Conservation (phyloP, 106 monocot species). For the Dendrobium officinale region DNA sequence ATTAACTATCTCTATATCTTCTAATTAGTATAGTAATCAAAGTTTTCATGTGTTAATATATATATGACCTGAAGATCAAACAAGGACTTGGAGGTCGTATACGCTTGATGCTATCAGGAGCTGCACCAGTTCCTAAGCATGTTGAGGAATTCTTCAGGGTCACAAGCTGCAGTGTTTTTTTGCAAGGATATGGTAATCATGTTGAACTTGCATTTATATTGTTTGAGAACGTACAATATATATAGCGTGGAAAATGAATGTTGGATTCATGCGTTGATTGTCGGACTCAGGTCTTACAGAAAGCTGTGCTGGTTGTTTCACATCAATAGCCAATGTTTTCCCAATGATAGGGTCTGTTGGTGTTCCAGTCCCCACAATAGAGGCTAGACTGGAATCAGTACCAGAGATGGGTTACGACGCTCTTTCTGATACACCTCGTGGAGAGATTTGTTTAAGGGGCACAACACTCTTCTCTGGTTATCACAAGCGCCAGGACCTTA, state of each 20-base stretch:
- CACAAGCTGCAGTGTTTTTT: constrained; percentile 55
- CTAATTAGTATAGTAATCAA: background rate
- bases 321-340: constrained; percentile 77
- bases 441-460: constrained; percentile 93
- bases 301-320: constrained; percentile 85
- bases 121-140: constrained; percentile 77
- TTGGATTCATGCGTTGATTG: background rate
- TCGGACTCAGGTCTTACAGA: constrained; percentile 69
- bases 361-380: constrained; percentile 67
- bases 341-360: constrained; percentile 89
- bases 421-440: constrained; percentile 58
- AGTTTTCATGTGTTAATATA: background rate
- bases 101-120: constrained; percentile 86
- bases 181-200: constrained; percentile 93
- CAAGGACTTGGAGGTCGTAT: constrained; percentile 81
- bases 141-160: constrained; percentile 92
- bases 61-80: constrained; percentile 39
- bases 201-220: background rate
- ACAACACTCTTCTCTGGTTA: constrained; percentile 85
- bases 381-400: constrained; percentile 80
- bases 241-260: too few relatives aligned
- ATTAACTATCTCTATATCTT: constrained; percentile 3
- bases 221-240: too few relatives aligned
- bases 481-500: constrained; percentile 72
- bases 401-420: constrained; percentile 94